Base-by-base conservation (phyloP, 495 filamentous ascomycete genomes). In the Pyrenula aspistea region DNA sequence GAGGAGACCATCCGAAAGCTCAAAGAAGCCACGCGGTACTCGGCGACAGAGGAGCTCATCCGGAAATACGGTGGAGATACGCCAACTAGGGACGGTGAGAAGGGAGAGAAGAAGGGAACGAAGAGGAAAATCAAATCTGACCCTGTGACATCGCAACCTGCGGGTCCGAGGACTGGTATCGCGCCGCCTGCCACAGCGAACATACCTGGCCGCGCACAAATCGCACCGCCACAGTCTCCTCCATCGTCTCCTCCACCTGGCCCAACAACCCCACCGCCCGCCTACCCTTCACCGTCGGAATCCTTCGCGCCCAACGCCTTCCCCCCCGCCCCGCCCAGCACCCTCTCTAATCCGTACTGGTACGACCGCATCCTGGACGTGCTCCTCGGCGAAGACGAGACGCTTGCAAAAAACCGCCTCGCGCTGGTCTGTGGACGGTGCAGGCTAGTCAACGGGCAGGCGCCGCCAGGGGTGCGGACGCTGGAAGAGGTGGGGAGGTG, bases 331-430 rank as follows among this genome's bases (percentile, higher is more conserved):
- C 19, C 50, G 10, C 20, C 8, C 50, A 10, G 8, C 79, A 71
- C 57, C 64, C 62, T 71, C 59, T 77, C 67, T 60, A 79, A 79
- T 49, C 72, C 83, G 36, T 81, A 84, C 58, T 97, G 94, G 94
- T 97, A 96, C 67, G 93, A 98, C 64, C 83, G 93, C 49, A 80
- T 98, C 25, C 69, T 97, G 47, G 93, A 98, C 64, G 83, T 95
- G 2, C 78, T 99, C 25, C 75, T 99, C 0, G 93, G 93, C 22
- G 93, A 99, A 68, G 93, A 99, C 61, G 93, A 99, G 70, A 92
- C 87, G 47, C 84, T 87, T 23, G 82, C 94, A 0, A 92, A 88
- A 69, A 96, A 96, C 70, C 82, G 93, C 2, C 81, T 95, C 54
- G 93, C 85, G 23, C 69, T 99, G 62, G 93, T 99, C 53, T 99